Base-by-base conservation (phyloP, 2,329 filamentous ascomycete genomes). In the Coleophoma crateriformis region DNA sequence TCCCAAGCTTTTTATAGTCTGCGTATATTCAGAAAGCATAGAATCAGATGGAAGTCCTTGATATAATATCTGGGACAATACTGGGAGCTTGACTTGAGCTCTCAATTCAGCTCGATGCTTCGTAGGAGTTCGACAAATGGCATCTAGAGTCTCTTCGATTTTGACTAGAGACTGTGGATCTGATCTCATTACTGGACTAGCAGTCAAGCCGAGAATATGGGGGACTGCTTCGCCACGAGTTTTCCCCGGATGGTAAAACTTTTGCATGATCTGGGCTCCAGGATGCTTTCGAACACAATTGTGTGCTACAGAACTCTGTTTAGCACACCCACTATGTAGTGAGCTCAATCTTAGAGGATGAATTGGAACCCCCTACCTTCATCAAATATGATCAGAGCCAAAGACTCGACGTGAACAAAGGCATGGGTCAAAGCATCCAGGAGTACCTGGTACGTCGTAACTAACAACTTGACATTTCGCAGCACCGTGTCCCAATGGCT, bases 311-410 rank as follows among this genome's bases (percentile, higher is more conserved):
- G 47, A 17, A 15, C 13, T 6, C 20, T 7, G 19, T 11, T 27
- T 27, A 46, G 35, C 45, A 45, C 27, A 27, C 27, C 27, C 27
- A 27, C 27, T 27, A 27, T 27, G 27, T 27, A 27, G 27, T 27
- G 27, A 27, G 27, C 27, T 27, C 27, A 27, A 3, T 27, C 6
- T 10, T 10, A 7, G 27, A 27, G 27, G 27, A 27, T 27, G 8
- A 27, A 27, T 27, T 27, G 27, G 8, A 27, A 27, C 6, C 27
- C 13, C 33, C 42, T 66, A 79, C 81, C 80, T 74, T 88, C 84
- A 61, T 88, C 84, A 55, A 87, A 85, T 1, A 87, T 71, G 7
- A 86, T 67, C 33, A 87, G 64, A 17, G 77, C 72, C 17, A 87
- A 59, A 4, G 67, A 65, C 6, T 67, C 59, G 58, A 87, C 75